Evolutionary conservation across 192 early-diverging fungal genomes (phyloP), one percentile per base, ranked within the genome.

Genomic region (Thamnidium elegans): DNA sequence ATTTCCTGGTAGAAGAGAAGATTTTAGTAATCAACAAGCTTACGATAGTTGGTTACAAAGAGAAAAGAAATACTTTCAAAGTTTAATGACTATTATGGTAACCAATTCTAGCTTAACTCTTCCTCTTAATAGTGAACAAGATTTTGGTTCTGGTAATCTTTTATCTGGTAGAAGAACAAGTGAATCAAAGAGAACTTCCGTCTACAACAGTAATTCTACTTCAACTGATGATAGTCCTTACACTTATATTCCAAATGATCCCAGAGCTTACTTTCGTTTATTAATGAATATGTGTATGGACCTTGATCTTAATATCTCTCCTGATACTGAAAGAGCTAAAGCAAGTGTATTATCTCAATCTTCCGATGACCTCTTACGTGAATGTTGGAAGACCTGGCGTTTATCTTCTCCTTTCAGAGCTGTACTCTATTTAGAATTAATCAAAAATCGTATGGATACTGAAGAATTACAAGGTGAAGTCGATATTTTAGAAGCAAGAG

Each of bases 321-420:
- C 77, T 46, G 65, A 74, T 46, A 56, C 69, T 21, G 82, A 81
- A 50, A 45, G 65, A 13, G 76, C 72, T 7, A 58, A 77, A 53
- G 55, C 66, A 17, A 71, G 62, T 51, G 63, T 78, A 11, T 62
- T 91, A 0, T 84, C 87, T 8, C 76, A 81, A 36, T 55, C 67
- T 21, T 84, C 79, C n/a, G 76, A 81, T 21, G 77, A 82, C 4
- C 53, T 91, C 0, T 65, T 91, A 21, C 85, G 79, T 15, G 90
- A 91, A 45, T 88, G 86, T 62, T 83, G 79, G 43, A 67, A 88
- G 17, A 79, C 87, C 3, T 90, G 89, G 90, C 72, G 84, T 56
- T 36, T 91, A n/a, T 78, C 86, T 0, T 64, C 73, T 1, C 72
- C 76, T 30, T 86, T 75, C 64, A 65, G 81, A 59, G 75, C 78